A percentile compares a stretch with the other conserved stretches of the same genome.
These are phyloP conservation scores for Citrus glauca DNA, from an alignment of 345 rosid genomes.

Conservation along the genomic window DNA sequence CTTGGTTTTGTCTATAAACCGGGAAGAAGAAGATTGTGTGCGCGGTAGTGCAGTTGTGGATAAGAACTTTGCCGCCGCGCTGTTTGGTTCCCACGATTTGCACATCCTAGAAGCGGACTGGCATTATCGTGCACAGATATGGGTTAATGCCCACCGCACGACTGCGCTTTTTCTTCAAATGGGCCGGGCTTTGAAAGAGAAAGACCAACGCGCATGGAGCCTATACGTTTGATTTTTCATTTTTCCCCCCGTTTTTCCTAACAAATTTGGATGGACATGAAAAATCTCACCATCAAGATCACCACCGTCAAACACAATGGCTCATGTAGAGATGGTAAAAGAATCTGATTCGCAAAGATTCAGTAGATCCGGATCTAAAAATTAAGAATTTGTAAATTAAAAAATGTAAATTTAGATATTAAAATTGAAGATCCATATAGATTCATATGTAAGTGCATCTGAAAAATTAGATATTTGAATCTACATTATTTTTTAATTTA, in stretches of 20 bases:
- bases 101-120: not conserved
- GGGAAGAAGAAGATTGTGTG: not conserved
- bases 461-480: accelerated
- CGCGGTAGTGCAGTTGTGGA: not conserved
- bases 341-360: too few species aligned
- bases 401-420: too few species aligned
- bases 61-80: constrained; percentile 10
- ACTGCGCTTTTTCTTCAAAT: not conserved
- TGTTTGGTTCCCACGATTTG: not conserved
- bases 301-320: too few species aligned
- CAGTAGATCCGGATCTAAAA: too few species aligned
- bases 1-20: constrained; percentile 8
- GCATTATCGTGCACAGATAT: not conserved
- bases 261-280: too few species aligned
- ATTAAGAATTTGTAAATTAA: too few species aligned
- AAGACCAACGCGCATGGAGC: not conserved
- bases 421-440: accelerated
- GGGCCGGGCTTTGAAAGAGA: not conserved
- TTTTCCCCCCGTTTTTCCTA: too few species aligned
- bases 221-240: too few species aligned
- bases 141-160: not conserved
- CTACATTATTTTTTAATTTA: too few species aligned
- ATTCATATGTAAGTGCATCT: too few species aligned
- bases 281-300: too few species aligned
- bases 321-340: too few species aligned